Evolutionary conservation across 1,284 basidiomycete genomes (phyloP).

Genomic region (Ganoderma lucidum): DNA sequence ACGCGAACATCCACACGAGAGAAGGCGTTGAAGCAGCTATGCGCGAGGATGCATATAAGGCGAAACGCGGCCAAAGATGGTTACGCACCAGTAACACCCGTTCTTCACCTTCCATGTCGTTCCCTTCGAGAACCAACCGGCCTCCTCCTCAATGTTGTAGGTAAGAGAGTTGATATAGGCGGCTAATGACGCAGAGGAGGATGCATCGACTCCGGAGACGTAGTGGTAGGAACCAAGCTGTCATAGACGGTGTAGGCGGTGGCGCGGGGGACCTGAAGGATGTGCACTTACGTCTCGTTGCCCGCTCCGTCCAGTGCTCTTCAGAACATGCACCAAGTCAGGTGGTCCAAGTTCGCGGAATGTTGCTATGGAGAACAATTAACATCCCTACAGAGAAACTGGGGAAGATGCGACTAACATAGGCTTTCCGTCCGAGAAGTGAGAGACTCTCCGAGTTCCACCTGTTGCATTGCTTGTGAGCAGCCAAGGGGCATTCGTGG

Average conservation of each 20-base stretch:
- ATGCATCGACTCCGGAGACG: constrained; percentile 96
- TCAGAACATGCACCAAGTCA: constrained; percentile 96
- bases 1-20: constrained; percentile 96
- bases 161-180: constrained; percentile 98
- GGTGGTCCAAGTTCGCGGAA: constrained; percentile 98
- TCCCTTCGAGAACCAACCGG: constrained; percentile 92
- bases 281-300: constrained; percentile 80
- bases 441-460: constrained; percentile 91
- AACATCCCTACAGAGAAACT: constrained; percentile 21
- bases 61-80: background rate
- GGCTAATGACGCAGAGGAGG: constrained; percentile 95
- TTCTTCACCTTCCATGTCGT: constrained; percentile 92
- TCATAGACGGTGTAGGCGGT: constrained; percentile 19
- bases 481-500: background rate
- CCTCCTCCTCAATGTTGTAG: constrained; percentile 92
- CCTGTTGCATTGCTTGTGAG: constrained; percentile 52
- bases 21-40: constrained; percentile 97
- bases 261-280: constrained; percentile 19
- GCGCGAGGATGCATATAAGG: background rate
- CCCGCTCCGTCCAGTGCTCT: constrained; percentile 85
- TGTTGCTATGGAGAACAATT: constrained; percentile 64
- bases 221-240: constrained; percentile 95
- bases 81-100: constrained; percentile 90
- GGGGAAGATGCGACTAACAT: constrained; percentile 59
- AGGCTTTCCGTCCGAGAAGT: constrained; percentile 92